Conservation (phyloP, 805 yeast species). For the Nakazawaea sp. region DNA sequence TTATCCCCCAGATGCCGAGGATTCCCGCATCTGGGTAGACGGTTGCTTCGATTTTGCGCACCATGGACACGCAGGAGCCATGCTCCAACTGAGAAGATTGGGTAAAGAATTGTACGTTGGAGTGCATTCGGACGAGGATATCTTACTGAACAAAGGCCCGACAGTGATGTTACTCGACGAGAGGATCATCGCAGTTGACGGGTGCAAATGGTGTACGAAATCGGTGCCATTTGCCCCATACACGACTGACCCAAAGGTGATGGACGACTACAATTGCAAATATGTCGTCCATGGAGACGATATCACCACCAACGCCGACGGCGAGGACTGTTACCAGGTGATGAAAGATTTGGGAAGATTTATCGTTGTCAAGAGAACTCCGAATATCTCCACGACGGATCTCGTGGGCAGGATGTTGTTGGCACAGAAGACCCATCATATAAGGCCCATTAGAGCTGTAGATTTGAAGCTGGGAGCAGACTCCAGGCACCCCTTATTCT, state of each 20-base stretch:
- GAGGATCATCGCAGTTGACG: conserved; percentile 76
- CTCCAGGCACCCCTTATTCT: conserved; percentile 14
- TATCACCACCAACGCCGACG: conserved; percentile 92
- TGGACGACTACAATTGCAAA: conserved; percentile 69
- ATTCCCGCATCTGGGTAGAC: conserved; percentile 80
- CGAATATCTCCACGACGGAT: conserved; percentile 92
- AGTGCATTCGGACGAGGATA: conserved; percentile 88
- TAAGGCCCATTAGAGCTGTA: conserved; percentile 23
- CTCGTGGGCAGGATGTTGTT: conserved; percentile 83
- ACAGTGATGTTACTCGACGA: conserved; percentile 86
- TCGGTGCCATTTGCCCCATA: conserved; percentile 82
- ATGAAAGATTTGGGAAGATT: conserved; percentile 85
- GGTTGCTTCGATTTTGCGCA: conserved; percentile 98
- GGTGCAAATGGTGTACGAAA: conserved; percentile 82
- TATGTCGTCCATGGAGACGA: conserved; percentile 99
- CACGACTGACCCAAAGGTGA: conserved; percentile 77
- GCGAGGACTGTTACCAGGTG: conserved; percentile 83
- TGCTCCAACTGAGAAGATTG: conserved; percentile 83
- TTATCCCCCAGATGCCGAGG: conserved; percentile 8
- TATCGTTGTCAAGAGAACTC: conserved; percentile 88
- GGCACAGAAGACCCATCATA: conserved; percentile 53
- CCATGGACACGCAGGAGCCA: conserved; percentile 97
- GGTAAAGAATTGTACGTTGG: conserved; percentile 79
- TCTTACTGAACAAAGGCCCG: conserved; percentile 78
- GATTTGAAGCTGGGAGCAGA: conserved; percentile 14